Base-by-base conservation (phyloP, 2,329 filamentous ascomycete genomes). In the Calcarisporium arbuscula region DNA sequence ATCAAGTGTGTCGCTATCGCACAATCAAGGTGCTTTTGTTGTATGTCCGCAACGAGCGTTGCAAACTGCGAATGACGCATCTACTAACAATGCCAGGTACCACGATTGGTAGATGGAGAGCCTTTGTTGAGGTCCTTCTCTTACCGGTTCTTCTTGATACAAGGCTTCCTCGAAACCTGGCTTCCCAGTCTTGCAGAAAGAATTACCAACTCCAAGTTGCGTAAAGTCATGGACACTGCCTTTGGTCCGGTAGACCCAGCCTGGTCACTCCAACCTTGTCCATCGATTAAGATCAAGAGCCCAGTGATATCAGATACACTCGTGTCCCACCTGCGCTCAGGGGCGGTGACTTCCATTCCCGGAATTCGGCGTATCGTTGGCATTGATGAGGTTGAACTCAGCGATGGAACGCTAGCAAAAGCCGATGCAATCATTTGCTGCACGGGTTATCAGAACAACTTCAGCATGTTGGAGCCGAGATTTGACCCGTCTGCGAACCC, bases 371-470 rank as follows among this genome's bases (percentile, higher is more conserved):
- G 45, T 1, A 45, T 62, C 22, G 22, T 40, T 1, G 54, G 50
- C 1, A 44, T 46, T 3, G 39, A 34, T 1, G 32, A 45, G 5
- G 30, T 60, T n/a, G 50, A 58, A 36, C 40, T 61, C n/a, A 42
- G 47, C 2, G 51, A 56, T 26, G 59, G 54, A 1, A 34, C 41
- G 2, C 32, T 51, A 1, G n/a, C 59, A 2, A 46, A 53, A n/a
- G 52, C 48, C 6, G 58, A 61, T 30, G 47, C 42, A 28, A 47
- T 64, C 19, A 49, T 64, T 29, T 59, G 53, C 28, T 63, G 56
- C 38, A 59, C 57, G 1, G 61, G 60, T 7, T 64, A 62, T 37
- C 32, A 43, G n/a, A 49, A 53, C 35, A 53, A 58, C 32, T 61
- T 56, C 32, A 19, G 41, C 17, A 31, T 55, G 14, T 14, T 40